Conservation (phyloP, 2,329 filamentous ascomycete species). For the Aschersonia sp. region DNA sequence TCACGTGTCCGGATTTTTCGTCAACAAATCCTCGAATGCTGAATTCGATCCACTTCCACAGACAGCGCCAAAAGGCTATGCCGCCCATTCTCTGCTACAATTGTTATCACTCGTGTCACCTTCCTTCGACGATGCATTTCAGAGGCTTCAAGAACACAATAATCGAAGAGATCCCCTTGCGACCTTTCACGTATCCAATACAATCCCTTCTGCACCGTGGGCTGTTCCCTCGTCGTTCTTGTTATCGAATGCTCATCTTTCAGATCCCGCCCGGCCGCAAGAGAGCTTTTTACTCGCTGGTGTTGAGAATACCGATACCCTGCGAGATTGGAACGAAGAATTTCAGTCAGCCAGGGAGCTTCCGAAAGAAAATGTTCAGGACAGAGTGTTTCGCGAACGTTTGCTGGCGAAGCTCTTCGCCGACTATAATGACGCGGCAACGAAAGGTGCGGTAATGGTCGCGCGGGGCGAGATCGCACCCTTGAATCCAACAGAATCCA, state of each 20-base stretch:
- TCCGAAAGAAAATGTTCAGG: conserved; percentile 84
- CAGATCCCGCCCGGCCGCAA: conserved; percentile 80
- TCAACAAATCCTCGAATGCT: conserved; percentile 89
- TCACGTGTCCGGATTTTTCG: conserved; percentile 88
- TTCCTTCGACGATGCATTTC: conserved; percentile 65
- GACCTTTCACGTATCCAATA: conserved; percentile 91
- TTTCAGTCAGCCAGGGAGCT: conserved; percentile 94
- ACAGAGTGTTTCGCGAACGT: conserved; percentile 88
- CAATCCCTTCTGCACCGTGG: conserved; percentile 87
- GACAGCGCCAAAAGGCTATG: conserved; percentile 59
- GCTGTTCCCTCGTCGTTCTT: conserved; percentile 58
- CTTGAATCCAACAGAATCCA: conserved; percentile 83
- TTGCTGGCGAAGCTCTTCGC: conserved; percentile 92
- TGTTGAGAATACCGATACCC: conserved; percentile 82
- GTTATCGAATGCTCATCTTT: conserved; percentile 52
- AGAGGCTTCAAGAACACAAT: conserved; percentile 69
- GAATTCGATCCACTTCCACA: conserved; percentile 89
- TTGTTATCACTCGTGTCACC: conserved; percentile 68
- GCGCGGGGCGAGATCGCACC: conserved; percentile 85
- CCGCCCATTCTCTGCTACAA: conserved; percentile 73
- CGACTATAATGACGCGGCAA: conserved; percentile 92
- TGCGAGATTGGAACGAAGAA: conserved; percentile 98
- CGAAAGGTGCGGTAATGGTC: conserved; percentile 80
- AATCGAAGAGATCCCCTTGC: conserved; percentile 75
- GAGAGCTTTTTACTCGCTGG: conserved; percentile 84